phyloP scores from a whole-genome alignment of 108 stramenopile genomes.

The Fragilaria crotonensis region DNA sequence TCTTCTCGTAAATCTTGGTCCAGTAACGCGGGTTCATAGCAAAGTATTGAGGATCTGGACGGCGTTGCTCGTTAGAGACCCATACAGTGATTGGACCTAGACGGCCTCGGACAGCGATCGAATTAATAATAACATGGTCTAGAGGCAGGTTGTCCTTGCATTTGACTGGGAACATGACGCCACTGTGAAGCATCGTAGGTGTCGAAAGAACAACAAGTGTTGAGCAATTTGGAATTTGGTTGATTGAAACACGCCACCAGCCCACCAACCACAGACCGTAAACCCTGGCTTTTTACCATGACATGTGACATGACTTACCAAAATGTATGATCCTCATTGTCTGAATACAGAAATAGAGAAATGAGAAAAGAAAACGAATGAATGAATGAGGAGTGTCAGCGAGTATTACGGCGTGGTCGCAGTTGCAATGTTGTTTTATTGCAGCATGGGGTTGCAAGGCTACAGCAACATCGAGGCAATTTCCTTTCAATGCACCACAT shows the following conservation, averaged over 20 bases:
- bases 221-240: too few relatives aligned
- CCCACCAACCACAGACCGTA: too few relatives aligned
- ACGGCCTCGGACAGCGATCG: slow-evolving; percentile 55
- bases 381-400: too few relatives aligned
- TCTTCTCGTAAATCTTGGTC: slow-evolving; percentile 73
- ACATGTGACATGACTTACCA: slow-evolving; percentile 51
- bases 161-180: slow-evolving; percentile 82
- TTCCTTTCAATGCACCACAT: too few relatives aligned
- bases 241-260: too few relatives aligned
- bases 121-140: slow-evolving; percentile 60
- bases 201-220: slow-evolving; percentile 11
- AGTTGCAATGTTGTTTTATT: too few relatives aligned
- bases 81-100: slow-evolving; percentile 79
- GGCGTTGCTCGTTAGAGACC: slow-evolving; percentile 40
- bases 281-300: too few relatives aligned
- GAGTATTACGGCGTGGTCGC: too few relatives aligned
- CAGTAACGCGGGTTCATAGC: slow-evolving; percentile 35
- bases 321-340: slow-evolving; percentile 88
- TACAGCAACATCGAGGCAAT: too few relatives aligned
- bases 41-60: slow-evolving; percentile 2
- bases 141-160: slow-evolving; percentile 68
- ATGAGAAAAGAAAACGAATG: not conserved
- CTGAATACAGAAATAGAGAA: slow-evolving; percentile 18
- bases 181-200: slow-evolving; percentile 26
- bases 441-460: too few relatives aligned